Percentiles rank a stretch among this genome's conserved stretches.
Evolutionary conservation across 495 filamentous ascomycete genomes (phyloP).

Genomic region (Aspergillus olivimuriae): DNA sequence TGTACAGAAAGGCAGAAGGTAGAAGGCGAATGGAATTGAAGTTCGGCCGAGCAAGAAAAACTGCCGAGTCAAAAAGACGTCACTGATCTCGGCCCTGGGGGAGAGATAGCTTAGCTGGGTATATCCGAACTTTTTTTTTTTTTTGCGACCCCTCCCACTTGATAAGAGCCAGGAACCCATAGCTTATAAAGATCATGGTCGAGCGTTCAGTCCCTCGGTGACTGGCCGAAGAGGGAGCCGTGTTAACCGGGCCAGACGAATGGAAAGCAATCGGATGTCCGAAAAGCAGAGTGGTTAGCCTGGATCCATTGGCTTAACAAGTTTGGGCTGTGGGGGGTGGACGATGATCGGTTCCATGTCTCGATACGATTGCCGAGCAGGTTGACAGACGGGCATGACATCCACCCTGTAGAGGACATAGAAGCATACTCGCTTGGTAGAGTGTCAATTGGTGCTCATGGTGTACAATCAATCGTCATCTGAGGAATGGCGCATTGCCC

Average conservation of each 20-base stretch:
- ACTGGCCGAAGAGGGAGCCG: constrained; percentile 5
- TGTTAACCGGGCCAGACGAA: constrained; percentile 9
- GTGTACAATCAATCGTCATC: too few species aligned
- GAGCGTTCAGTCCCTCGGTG: background rate
- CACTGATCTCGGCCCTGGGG: background rate
- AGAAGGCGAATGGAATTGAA: background rate
- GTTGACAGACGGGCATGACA: background rate
- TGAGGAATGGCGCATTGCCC: too few species aligned
- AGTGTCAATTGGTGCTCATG: too few species aligned
- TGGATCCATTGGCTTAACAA: background rate
- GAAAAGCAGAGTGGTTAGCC: too few species aligned
- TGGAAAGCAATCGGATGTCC: constrained; percentile 6
- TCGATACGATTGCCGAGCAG: background rate
- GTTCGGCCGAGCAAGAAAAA: background rate
- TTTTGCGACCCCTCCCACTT: background rate
- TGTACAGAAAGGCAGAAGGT: too few species aligned
- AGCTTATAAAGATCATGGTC: constrained; percentile 1
- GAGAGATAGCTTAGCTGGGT: background rate
- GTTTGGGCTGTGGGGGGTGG: background rate
- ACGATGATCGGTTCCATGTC: background rate
- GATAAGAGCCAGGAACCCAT: constrained; percentile 7
- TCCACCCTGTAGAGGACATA: too few species aligned
- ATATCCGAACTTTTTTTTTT: background rate
- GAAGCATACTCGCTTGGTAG: too few species aligned
- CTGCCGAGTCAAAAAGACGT: background rate